A percentile compares a stretch with the other conserved stretches of the same genome.
Conservation (phyloP, 2,329 filamentous ascomycete species). For the Colletotrichum tanaceti region DNA sequence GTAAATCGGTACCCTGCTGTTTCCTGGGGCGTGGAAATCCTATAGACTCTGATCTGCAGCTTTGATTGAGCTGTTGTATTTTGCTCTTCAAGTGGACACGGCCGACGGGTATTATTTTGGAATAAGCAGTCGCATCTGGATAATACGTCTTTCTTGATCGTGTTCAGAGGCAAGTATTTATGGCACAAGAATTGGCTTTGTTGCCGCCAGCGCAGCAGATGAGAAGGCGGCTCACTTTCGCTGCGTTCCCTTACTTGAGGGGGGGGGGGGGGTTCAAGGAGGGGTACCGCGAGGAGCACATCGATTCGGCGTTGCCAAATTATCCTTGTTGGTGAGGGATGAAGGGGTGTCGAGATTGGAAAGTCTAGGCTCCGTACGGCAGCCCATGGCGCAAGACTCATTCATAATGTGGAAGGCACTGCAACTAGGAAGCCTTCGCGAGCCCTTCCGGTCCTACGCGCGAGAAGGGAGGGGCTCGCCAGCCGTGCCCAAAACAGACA, state of each 20-base stretch:
- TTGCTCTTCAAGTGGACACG: not conserved
- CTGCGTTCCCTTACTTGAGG: not conserved
- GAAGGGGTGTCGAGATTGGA: not conserved
- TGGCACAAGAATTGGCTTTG: not conserved
- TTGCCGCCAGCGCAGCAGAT: not conserved
- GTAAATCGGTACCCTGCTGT: not conserved
- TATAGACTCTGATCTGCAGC: slow-evolving; percentile 4
- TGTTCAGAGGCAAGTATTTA: not conserved
- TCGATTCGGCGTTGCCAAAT: slow-evolving; percentile 9
- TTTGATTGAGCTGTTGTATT: not conserved
- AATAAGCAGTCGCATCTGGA: not conserved
- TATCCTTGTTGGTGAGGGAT: not conserved
- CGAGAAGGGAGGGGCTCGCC: slow-evolving; percentile 10
- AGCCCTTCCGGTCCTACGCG: not conserved
- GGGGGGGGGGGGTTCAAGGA: not conserved
- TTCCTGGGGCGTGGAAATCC: slow-evolving; percentile 12
- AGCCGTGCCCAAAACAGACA: slow-evolving; percentile 9
- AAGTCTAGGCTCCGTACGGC: not conserved
- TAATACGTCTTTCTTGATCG: not conserved
- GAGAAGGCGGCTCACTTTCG: not conserved
- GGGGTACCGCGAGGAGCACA: not conserved
- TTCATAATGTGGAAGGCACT: not conserved
- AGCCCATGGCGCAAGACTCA: slow-evolving; percentile 9
- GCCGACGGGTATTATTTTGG: not conserved
- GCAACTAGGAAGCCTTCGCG: not conserved